These are phyloP conservation scores for Metschnikowia aberdeeniae DNA, from an alignment of 805 yeast species.

Conservation along the genomic window DNA sequence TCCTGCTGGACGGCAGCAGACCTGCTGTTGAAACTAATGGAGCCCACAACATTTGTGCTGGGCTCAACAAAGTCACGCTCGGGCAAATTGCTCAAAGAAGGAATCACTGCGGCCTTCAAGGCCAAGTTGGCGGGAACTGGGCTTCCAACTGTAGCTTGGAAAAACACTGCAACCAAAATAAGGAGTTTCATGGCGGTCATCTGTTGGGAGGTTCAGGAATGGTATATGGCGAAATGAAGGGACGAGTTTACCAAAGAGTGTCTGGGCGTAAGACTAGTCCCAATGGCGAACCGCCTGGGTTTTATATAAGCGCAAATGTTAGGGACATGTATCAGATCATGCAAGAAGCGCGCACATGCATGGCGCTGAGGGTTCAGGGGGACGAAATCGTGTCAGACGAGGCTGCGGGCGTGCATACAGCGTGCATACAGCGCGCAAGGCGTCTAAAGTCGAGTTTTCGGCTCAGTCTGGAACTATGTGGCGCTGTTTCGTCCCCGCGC, in stretches of 20 bases:
- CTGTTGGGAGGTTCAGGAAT: neutral
- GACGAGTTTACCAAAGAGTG: no score
- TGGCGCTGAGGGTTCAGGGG: neutral
- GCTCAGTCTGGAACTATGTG: neutral
- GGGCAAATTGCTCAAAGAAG: slow-evolving; percentile 11
- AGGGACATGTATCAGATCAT: neutral
- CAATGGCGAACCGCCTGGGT: neutral
- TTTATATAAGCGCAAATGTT: neutral
- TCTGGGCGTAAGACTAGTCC: neutral
- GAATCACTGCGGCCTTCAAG: slow-evolving; percentile 18
- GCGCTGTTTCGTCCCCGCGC: no score
- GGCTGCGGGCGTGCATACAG: neutral
- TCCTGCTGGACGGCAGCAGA: neutral
- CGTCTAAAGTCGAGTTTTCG: neutral
- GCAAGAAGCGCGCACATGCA: slow-evolving; percentile 2
- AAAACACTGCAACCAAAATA: slow-evolving; percentile 1
- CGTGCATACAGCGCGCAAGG: neutral
- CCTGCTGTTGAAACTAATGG: neutral
- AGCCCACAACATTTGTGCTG: neutral
- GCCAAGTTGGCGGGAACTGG: slow-evolving; percentile 29
- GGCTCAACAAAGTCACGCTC: slow-evolving; percentile 4
- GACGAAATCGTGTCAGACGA: neutral
- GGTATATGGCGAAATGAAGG: no score
- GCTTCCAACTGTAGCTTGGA: slow-evolving; percentile 17
- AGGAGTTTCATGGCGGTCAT: slow-evolving; percentile 8